phyloP scores from a whole-genome alignment of 495 filamentous ascomycete genomes.

The Penicillium maclennaniae region DNA sequence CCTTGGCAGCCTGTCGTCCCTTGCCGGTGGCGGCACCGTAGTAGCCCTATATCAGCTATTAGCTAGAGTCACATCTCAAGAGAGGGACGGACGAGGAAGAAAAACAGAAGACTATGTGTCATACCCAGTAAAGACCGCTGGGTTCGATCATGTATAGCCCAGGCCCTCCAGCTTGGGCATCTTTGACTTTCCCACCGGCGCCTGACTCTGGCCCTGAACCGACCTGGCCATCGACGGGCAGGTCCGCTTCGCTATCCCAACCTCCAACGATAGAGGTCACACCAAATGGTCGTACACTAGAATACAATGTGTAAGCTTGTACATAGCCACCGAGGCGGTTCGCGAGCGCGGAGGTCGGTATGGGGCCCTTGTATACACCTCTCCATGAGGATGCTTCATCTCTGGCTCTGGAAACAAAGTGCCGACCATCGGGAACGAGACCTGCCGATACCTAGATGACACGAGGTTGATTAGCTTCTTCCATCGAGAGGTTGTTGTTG shows the following conservation, averaged over 20 bases:
- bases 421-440: conserved; percentile 88
- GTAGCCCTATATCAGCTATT: conserved; percentile 60
- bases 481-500: neutral
- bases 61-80: neutral
- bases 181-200: conserved; percentile 72
- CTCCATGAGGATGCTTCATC: conserved; percentile 91
- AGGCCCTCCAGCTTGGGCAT: conserved; percentile 77
- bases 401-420: conserved; percentile 90
- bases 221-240: conserved; percentile 81
- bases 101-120: no score
- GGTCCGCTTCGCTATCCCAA: conserved; percentile 80
- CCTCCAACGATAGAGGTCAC: conserved; percentile 92
- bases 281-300: conserved; percentile 91
- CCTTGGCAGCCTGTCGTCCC: conserved; percentile 91
- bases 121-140: conserved; percentile 89
- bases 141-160: conserved; percentile 98
- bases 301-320: conserved; percentile 96
- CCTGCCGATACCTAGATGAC: conserved; percentile 76
- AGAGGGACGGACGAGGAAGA: neutral
- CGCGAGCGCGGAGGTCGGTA: conserved; percentile 79
- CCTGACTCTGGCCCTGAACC: conserved; percentile 72
- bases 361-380: conserved; percentile 83
- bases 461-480: conserved; percentile 2
- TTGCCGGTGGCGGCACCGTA: conserved; percentile 97
- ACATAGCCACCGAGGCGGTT: conserved; percentile 91